Evolutionary conservation across 345 rosid species (phyloP), one percentile per base, ranked within the genome.

Genomic region (Eucalyptus guilfoylei): DNA sequence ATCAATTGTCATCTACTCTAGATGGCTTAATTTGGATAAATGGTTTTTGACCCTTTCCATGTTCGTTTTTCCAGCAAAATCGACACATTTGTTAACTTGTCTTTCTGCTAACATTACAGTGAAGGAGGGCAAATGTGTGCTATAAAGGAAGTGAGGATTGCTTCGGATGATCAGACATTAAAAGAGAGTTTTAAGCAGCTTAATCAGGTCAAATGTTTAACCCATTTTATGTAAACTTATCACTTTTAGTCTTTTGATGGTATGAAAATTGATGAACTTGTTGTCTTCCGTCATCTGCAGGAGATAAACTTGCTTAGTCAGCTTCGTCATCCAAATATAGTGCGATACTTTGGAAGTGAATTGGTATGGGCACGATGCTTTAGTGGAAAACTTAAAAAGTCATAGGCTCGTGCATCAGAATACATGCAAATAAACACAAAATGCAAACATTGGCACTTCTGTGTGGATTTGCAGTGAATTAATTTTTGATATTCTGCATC

Each of bases 41-140:
- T 40, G 47, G 85, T 76, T 44, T 44, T 40, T 40, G 85, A 40
- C 30, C 85, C 47, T 76, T 40, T 40, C 47, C 24, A 37, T 23
- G 28, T 76, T 40, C 47, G 2, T 91, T 54, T 10, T 76, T 42
- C 87, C 28, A 30, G 47, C 85, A 42, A 11, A 21, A 40, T 76
- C 2, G 30, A 76, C 15, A 13, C 44, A 40, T 83, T 67, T 42
- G 87, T 86, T 92, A 91, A 62, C 91, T 80, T 67, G 34, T 87
- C 86, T 48, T 89, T 49, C 87, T 90, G 50, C 49, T 86, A 47
- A 89, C 80, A 90, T 88, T 81, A 90, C 91, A 98, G 99, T 92
- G 96, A 94, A 89, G 95, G 95, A 86, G 99, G 99, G 87, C 95
- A 96, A 86, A 95, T 98, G 96, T 98, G 99, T 92, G 99, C 99